Evolutionary conservation across 805 yeast genomes (phyloP), one percentile per base, ranked within the genome.

Genomic region (Metschnikowia santaceciliae): DNA sequence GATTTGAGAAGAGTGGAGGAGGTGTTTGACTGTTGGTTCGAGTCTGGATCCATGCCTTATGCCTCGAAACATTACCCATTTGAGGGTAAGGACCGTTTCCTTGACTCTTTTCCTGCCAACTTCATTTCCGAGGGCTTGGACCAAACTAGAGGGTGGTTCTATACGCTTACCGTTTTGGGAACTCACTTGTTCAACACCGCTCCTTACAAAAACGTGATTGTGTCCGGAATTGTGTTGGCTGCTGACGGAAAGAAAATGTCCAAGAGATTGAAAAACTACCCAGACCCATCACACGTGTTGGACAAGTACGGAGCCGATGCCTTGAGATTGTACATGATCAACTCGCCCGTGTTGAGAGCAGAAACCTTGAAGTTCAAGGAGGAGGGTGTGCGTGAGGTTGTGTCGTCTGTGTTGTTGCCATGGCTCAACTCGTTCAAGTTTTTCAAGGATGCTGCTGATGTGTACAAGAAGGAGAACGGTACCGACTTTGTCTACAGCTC

Each of bases 111-210:
- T 84, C 99, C 99, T 43, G 99, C 96, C 42, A 92, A 94, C 71
- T 94, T 94, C 73, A 94, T 94, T 63, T 86, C 97, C 53, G 99
- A 94, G 79, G 99, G 99, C 75, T 81, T 94, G 62, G 99, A 94
- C 75, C 99, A 94, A 78, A 94, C 99, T 53, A 89, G 99, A 82
- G 99, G 99, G 68, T 94, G 99, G 99, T 94, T 94, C 76, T 94
- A 94, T 73, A 94, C 99, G 48, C 79, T 94, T 69, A 86, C 96
- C 42, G 97, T 94, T 22, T 79, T 94, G 64, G 99, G 98, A 70
- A 89, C 96, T 51, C 97, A 92, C 63, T 76, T 94, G 62, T 94
- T 94, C 76, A 85, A 87, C 64, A 81, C 84, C 52, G 95, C 96
- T 56, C 98, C 99, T 46, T 94, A 87, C 79, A 77, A 92, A 72